Conservation (phyloP, 805 yeast species). For the Barnettozyma salicaria region DNA sequence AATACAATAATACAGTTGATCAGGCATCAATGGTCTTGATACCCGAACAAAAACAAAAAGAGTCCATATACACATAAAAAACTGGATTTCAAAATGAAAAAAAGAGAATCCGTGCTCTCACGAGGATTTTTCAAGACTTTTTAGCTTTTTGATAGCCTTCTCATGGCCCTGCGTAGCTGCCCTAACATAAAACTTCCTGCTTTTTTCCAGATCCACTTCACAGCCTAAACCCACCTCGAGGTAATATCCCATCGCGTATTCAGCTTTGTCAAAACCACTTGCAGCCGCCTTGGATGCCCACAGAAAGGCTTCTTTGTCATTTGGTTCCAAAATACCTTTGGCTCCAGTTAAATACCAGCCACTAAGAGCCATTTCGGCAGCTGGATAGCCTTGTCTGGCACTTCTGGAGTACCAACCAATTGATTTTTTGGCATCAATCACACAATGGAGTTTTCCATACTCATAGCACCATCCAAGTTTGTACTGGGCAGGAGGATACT, state of each 20-base stretch:
- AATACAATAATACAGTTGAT: too few species aligned
- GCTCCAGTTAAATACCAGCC: slow-evolving; percentile 79
- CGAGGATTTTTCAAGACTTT: slow-evolving; percentile 2
- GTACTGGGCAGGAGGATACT: slow-evolving; percentile 63
- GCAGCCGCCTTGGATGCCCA: slow-evolving; percentile 64
- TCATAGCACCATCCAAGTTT: slow-evolving; percentile 69
- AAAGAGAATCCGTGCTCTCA: too few species aligned
- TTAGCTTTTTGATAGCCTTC: slow-evolving; percentile 39
- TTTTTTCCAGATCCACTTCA: slow-evolving; percentile 35
- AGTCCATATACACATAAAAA: too few species aligned
- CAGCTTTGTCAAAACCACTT: slow-evolving; percentile 54
- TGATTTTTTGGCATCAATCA: slow-evolving; percentile 49
- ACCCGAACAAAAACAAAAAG: too few species aligned
- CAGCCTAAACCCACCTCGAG: slow-evolving; percentile 63
- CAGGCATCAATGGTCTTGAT: too few species aligned
- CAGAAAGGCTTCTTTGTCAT: slow-evolving; percentile 58
- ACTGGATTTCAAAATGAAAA: too few species aligned
- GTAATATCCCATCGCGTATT: slow-evolving; percentile 64
- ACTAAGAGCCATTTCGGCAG: slow-evolving; percentile 64
- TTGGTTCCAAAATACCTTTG: slow-evolving; percentile 42
- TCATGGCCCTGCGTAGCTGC: slow-evolving; percentile 62
- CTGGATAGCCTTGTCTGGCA: slow-evolving; percentile 53
- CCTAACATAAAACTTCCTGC: slow-evolving; percentile 44
- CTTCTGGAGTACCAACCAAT: slow-evolving; percentile 72
- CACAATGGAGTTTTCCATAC: slow-evolving; percentile 52